A percentile compares a stretch with the other conserved stretches of the same genome.
These are phyloP conservation scores for Zygnema circumcarinatum DNA, from an alignment of 139 green algal species.

Conservation along the genomic window DNA sequence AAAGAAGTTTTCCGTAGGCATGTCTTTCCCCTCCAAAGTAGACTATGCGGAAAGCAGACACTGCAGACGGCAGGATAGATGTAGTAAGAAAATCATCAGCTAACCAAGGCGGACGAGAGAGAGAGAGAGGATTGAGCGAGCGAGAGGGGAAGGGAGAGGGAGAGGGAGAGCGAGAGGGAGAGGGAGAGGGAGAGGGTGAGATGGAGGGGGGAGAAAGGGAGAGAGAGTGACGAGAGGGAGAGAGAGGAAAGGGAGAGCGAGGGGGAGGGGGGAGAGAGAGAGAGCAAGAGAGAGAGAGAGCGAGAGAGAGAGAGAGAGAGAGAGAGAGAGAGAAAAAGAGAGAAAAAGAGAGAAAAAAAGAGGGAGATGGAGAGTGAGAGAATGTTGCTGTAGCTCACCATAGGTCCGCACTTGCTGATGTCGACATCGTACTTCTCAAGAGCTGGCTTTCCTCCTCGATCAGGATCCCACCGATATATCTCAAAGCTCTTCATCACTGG, in stretches of 20 bases:
- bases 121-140: neutral
- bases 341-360: neutral
- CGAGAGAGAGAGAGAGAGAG: neutral
- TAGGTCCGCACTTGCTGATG: conserved; percentile 93
- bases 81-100: neutral
- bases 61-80: neutral
- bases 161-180: neutral
- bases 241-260: neutral
- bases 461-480: conserved; percentile 92
- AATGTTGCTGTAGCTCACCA: conserved; percentile 75
- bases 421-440: conserved; percentile 88
- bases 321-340: neutral
- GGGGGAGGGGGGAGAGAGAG: neutral
- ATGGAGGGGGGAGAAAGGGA: neutral
- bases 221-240: neutral
- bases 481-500: conserved; percentile 79
- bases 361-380: neutral
- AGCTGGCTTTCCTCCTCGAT: conserved; percentile 77
- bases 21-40: too few relatives aligned
- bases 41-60: neutral
- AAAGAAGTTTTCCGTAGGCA: too few relatives aligned
- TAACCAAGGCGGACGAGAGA: neutral
- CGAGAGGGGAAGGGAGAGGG: neutral
- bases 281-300: neutral
- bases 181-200: neutral